Percentiles rank a stretch among this genome's conserved stretches.
These are phyloP conservation scores for Chondrus crispus DNA, from an alignment of 23 red algal species.

Conservation along the genomic window DNA sequence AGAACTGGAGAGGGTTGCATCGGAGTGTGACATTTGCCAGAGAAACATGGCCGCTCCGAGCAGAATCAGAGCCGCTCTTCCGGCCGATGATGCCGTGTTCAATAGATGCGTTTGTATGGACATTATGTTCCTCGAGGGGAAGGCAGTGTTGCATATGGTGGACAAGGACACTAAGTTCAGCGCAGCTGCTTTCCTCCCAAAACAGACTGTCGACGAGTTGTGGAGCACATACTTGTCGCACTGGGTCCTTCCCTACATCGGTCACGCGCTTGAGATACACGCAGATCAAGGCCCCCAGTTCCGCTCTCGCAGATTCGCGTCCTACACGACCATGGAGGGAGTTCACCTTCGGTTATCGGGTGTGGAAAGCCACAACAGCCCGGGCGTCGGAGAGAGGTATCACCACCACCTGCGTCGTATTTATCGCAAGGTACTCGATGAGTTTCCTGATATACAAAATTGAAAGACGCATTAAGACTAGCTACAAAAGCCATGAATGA, in stretches of 20 bases:
- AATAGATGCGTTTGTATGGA: neutral
- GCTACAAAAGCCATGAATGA: neutral
- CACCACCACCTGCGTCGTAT: neutral
- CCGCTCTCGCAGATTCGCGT: neutral
- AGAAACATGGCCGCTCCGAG: neutral
- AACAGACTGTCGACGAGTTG: neutral
- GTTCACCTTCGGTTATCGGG: neutral
- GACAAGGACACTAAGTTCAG: neutral
- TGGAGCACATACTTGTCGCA: neutral
- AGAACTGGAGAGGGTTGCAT: neutral
- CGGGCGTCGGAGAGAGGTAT: neutral
- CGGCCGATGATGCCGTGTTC: neutral
- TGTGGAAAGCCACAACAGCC: neutral
- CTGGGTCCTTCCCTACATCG: neutral
- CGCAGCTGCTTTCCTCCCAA: neutral
- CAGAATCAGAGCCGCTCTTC: neutral
- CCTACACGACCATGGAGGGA: neutral
- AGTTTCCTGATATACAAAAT: neutral
- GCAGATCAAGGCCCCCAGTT: slow-evolving; percentile 6
- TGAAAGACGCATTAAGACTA: neutral
- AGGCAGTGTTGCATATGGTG: neutral
- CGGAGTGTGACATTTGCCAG: neutral
- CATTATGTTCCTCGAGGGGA: neutral
- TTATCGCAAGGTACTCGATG: neutral
- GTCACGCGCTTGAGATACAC: neutral